Evolutionary conservation across 805 yeast species (phyloP).

Genomic region (Phaffomyces opuntiae): DNA sequence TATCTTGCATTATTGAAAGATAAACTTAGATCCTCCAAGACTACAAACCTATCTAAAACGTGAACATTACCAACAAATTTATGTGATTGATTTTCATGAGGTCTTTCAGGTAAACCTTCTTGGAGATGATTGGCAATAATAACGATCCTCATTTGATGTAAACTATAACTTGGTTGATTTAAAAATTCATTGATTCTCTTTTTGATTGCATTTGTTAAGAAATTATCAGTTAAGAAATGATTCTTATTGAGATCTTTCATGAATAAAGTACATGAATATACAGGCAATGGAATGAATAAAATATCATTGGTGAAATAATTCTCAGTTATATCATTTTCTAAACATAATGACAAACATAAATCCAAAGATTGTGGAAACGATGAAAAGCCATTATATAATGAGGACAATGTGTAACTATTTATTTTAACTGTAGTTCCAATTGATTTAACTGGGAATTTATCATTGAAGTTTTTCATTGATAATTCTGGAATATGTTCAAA

Average conservation of each 20-base stretch:
- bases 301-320: constrained; percentile 16
- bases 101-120: constrained; percentile 19
- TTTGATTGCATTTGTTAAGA: constrained; percentile 10
- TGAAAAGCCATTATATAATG: constrained; percentile 14
- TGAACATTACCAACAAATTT: constrained; percentile 23
- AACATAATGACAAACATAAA: constrained; percentile 13
- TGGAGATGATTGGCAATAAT: constrained; percentile 17
- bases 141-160: constrained; percentile 13
- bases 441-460: constrained; percentile 11
- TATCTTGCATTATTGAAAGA: constrained; percentile 16
- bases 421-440: constrained; percentile 14
- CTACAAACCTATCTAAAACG: constrained; percentile 13
- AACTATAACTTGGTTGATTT: constrained; percentile 10
- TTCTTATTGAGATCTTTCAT: constrained; percentile 18
- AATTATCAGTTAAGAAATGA: constrained; percentile 15
- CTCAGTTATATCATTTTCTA: constrained; percentile 12
- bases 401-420: constrained; percentile 10
- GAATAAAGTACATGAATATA: constrained; percentile 16
- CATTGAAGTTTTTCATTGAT: constrained; percentile 7
- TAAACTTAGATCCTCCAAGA: constrained; percentile 16
- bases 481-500: constrained; percentile 17
- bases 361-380: constrained; percentile 19
- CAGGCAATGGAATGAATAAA: constrained; percentile 18
- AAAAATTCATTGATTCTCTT: constrained; percentile 16
- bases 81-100: constrained; percentile 18